These are phyloP conservation scores for Phytomonas francai DNA, from an alignment of 208 protist species.

Conservation along the genomic window DNA sequence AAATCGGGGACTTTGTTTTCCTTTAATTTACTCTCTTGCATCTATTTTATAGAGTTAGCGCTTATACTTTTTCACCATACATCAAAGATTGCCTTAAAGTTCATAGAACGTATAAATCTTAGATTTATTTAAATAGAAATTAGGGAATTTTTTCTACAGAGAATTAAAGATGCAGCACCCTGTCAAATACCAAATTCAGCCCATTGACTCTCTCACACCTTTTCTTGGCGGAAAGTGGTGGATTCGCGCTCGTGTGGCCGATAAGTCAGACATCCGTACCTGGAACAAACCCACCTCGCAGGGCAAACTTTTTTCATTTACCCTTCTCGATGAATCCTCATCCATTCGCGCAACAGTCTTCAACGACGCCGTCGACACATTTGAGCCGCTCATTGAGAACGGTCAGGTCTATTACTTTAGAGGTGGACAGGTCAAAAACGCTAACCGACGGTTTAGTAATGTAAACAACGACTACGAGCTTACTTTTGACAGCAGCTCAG, in stretches of 20 bases:
- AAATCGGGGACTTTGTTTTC: not conserved
- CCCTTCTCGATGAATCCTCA: conserved; percentile 83
- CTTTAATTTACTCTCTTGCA: not conserved
- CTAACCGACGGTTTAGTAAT: conserved; percentile 86
- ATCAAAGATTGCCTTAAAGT: not conserved
- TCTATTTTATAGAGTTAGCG: not conserved
- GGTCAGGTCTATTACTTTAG: conserved; percentile 90
- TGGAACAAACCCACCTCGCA: conserved; percentile 90
- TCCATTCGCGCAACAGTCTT: conserved; percentile 90
- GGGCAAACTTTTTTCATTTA: conserved; percentile 90
- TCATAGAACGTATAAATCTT: not conserved
- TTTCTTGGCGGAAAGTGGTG: conserved; percentile 86
- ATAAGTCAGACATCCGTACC: conserved; percentile 87
- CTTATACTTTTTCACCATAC: not conserved
- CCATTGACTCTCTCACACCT: conserved; percentile 88
- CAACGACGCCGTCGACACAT: conserved; percentile 87
- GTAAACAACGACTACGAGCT: conserved; percentile 93
- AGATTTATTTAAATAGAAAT: not conserved
- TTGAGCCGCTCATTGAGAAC: conserved; percentile 79
- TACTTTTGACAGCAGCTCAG: conserved; percentile 71
- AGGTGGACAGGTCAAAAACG: conserved; percentile 89
- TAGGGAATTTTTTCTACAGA: not conserved
- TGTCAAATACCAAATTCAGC: conserved; percentile 75
- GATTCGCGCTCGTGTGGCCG: conserved; percentile 85
- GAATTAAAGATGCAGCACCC: conserved; percentile 36